Evolutionary conservation across 306 rosid genomes (phyloP), one percentile per base, ranked within the genome.

Genomic region (Corylus avellana): DNA sequence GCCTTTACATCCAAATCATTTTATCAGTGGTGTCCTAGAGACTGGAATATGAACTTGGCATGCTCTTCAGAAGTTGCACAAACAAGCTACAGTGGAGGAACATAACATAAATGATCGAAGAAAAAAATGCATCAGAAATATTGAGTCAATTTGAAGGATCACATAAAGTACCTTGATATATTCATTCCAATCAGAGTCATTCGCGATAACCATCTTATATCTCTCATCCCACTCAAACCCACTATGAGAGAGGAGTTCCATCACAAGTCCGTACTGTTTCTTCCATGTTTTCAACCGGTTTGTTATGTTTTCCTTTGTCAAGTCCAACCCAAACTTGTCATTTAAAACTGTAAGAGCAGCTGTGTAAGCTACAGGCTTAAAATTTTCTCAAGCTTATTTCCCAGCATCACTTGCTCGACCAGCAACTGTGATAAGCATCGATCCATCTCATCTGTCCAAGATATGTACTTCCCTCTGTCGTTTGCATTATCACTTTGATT

Each of bases 371-470:
- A 82, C 72, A 75, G 85, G 74, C 80, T 84, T 88, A 61, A 88
- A 84, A 75, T 72, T 80, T 82, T 82, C 81, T 86, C 92, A 56
- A 88, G 80, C 82, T 80, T 88, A 66, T 88, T 88, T 48, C 89
- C 92, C 83, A 84, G 61, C 84, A 75, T 68, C 73, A 86, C 90
- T 75, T 88, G 90, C 76, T 86, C 75, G 68, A 82, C 77, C 73
- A 88, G 87, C 67, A 82, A 77, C 78, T 84, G 83, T 27, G 85
- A 75, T 72, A 86, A 82, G 85, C 85, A 88, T 73, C 37, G 68
- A 86, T 88, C 90, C 92, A 88, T 88, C 70, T 80, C 88, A 64
- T 86, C 81, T 25, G 92, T 88, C 90, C 90, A 86, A 66, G 87
- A 37, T 53, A 86, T 74, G 69, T 25, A 56, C 72, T 78, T 88